A percentile compares a stretch with the other conserved stretches of the same genome.
phyloP scores from a whole-genome alignment of 148 eudicot genomes.

The Spergularia marina region DNA sequence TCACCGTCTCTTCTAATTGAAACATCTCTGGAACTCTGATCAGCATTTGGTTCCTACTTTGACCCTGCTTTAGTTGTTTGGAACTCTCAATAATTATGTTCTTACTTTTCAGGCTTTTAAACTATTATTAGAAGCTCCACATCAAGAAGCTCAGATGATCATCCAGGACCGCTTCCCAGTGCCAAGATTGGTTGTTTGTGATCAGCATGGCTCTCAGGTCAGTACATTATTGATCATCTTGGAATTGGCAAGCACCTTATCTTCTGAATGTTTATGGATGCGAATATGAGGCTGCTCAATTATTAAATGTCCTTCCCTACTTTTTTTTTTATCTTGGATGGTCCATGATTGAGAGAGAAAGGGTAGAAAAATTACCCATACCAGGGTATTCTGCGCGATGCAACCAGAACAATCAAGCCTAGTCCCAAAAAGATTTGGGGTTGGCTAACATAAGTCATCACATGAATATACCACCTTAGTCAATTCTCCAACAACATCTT shows the following conservation, averaged over 20 bases:
- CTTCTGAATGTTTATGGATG: too few relatives aligned
- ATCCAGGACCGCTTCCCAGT: conserved; percentile 92
- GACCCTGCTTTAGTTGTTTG: background rate
- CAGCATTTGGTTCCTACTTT: background rate
- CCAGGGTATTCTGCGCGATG: too few relatives aligned
- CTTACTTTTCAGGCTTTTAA: conserved; percentile 59
- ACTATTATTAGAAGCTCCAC: conserved; percentile 74
- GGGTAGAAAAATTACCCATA: background rate
- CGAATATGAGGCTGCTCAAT: too few relatives aligned
- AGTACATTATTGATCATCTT: conserved; percentile 8
- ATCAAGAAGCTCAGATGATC: conserved; percentile 73
- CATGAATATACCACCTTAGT: too few relatives aligned
- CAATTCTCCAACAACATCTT: too few relatives aligned
- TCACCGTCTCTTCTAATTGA: background rate
- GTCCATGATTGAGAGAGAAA: background rate
- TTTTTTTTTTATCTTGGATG: too few relatives aligned
- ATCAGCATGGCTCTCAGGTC: conserved; percentile 99
- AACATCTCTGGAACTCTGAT: conserved; percentile 1
- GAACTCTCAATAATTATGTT: background rate
- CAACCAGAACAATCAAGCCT: too few relatives aligned
- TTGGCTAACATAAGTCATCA: too few relatives aligned
- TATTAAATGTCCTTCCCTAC: too few relatives aligned
- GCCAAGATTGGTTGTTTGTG: conserved; percentile 92
- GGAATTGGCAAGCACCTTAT: background rate
- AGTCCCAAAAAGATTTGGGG: too few relatives aligned